Base-by-base conservation (phyloP, 345 rosid genomes). In the Sonneratia caseolaris region DNA sequence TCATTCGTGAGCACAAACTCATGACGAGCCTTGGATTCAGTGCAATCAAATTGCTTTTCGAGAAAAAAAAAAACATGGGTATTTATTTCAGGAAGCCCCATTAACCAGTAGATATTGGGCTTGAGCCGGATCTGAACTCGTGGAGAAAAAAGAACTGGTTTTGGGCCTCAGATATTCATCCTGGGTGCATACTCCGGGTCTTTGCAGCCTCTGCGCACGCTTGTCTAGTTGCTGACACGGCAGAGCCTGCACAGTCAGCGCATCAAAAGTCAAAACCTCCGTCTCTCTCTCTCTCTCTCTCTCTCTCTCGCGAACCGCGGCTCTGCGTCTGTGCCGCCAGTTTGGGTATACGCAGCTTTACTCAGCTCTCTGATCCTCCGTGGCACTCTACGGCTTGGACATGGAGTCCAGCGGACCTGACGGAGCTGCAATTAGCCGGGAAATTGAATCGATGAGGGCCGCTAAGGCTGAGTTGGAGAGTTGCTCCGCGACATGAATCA, bases 401-500 rank as follows among this genome's bases (percentile, higher is more conserved):
- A 89, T 89, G 94, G 84, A 70, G 72, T 21, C 78, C 15, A 69
- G 22, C 76, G 78, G 79, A 64, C 80, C 68, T 4, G 79, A 71
- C 37, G 76, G 69, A 19, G 22, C 77, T 16, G 74, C 57, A 59
- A 82, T 86, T 74, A 19, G 70, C 70, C 71, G 81, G 27, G 90
- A 87, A 55, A 42, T 89, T 70, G 77, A 83, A 72, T 64, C 82
- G 9, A 68, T 94, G 27, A 88, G 84, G 82, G 76, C 81, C 18
- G 62, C 64, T 7, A 90, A 84, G 76, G 64, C 68, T 32, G 84
- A 82, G 15, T 84, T 94, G 9, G 98, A 94, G n/a, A 67, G 68
- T 15, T 86, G 81, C 95, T 94, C 74, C 76, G 79, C 0, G 82
- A 83, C 69, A 48, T 75, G 59, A 72, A 48, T 37, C 74, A 8